Conservation (phyloP, 257 asterid genomes). For the Euphrasia confusa region DNA sequence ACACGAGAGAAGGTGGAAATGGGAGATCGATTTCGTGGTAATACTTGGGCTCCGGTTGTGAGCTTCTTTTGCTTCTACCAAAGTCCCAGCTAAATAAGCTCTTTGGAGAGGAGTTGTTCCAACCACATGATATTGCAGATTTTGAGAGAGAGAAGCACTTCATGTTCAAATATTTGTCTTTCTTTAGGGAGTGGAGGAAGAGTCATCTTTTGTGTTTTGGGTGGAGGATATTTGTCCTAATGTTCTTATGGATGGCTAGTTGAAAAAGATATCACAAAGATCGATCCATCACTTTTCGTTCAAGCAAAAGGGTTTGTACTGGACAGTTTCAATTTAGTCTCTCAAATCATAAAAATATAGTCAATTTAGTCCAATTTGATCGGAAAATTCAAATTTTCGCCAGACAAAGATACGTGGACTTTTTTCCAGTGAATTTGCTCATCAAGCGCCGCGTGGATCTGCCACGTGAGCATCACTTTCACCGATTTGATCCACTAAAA, state of each 20-base stretch:
- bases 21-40: conserved; percentile 54
- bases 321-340: too few species aligned
- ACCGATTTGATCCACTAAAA: too few species aligned
- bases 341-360: too few species aligned
- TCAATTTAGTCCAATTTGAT: too few species aligned
- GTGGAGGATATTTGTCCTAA: conserved; percentile 26
- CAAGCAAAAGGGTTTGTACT: too few species aligned
- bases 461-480: too few species aligned
- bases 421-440: too few species aligned
- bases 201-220: conserved; percentile 13
- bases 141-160: conserved; percentile 32
- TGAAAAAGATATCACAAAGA: too few species aligned
- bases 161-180: conserved; percentile 17
- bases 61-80: conserved; percentile 38
- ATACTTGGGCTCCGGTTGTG: conserved; percentile 41
- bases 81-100: conserved; percentile 69
- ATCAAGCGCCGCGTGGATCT: too few species aligned
- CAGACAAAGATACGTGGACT: too few species aligned
- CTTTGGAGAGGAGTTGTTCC: conserved; percentile 30
- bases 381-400: too few species aligned
- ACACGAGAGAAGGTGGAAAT: conserved; percentile 56
- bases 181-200: neutral
- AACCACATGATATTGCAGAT: conserved; percentile 27
- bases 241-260: conserved; percentile 11
- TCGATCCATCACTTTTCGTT: too few species aligned